Base-by-base conservation (phyloP, 441 rosid species). In the Cnidoscolus chayamansa region DNA sequence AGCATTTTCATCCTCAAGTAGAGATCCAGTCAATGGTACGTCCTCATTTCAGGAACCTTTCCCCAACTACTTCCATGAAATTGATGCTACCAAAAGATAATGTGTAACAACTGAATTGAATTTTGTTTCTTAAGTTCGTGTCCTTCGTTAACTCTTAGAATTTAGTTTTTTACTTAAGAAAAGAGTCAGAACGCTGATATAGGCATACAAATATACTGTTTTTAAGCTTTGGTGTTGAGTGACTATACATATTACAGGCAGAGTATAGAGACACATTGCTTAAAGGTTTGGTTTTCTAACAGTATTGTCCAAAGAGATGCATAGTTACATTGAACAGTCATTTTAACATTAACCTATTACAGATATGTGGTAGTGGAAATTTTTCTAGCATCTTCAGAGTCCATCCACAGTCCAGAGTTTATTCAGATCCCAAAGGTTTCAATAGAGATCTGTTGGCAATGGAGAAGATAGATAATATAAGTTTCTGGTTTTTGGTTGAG, bases 1-100 rank as follows among this genome's bases (percentile, higher is more conserved):
- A 76, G 94, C 97, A 66, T 94, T 94, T 78, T 89, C 86, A 77
- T 87, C 86, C 30, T 84, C 83, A 67, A 81, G 72, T 70, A 74
- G 75, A 74, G 77, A 82, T 68, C 80, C 86, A 16, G 82, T 79
- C 73, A 84, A 76, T 64, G 94, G 97, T 91, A 84, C 80, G 90
- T 76, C 74, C 8, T 75, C 30, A 65, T n/a, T 53, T 63, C 43
- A 63, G 68, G 53, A 74, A 70, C 75, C 74, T 79, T 53, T 78
- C 62, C 68, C 20, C 47, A 12, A 35, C 37, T 58, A n/a, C 11
- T 48, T 17, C 9, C 37, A 20, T 68, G 71, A 12, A 70, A 37
- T 61, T 62, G 61, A 2, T 75, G 16, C 17, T 10, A 40, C 15
- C 19, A 11, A 16, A 72, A 68, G 74, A 54, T 47, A 35, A 76